phyloP scores from a whole-genome alignment of 352 stramenopile genomes.

The Pythium dissotocum region DNA sequence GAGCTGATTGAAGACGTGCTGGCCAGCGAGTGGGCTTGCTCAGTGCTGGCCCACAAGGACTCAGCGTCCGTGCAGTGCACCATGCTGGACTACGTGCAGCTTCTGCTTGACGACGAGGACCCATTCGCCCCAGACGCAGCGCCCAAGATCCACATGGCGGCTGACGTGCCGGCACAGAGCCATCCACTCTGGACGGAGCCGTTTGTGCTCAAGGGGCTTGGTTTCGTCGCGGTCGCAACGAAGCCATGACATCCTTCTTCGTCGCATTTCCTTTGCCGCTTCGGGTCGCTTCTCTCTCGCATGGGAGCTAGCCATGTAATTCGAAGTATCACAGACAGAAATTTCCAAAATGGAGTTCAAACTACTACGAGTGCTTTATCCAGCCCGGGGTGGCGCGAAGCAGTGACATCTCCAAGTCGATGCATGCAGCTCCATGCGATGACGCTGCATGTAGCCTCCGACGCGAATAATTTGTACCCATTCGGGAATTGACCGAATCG shows the following conservation, averaged over 20 bases:
- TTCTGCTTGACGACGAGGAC: conserved; percentile 12
- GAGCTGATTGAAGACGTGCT: conserved; percentile 15
- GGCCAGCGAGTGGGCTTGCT: conserved; percentile 5
- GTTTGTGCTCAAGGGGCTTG: conserved; percentile 10
- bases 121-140: conserved; percentile 8
- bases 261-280: too few species aligned
- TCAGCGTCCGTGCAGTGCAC: conserved; percentile 9
- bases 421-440: too few species aligned
- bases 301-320: too few species aligned
- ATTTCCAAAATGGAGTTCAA: too few species aligned
- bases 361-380: too few species aligned
- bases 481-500: too few species aligned
- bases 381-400: too few species aligned
- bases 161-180: background rate
- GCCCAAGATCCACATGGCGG: background rate
- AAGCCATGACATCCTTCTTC: background rate
- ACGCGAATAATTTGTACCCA: too few species aligned
- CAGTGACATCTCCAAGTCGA: too few species aligned
- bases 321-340: too few species aligned
- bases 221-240: conserved; percentile 16
- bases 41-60: conserved; percentile 10
- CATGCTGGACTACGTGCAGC: conserved; percentile 15
- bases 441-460: too few species aligned
- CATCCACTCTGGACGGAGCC: conserved; percentile 17
- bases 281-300: too few species aligned